Percentiles rank a stretch among this genome's conserved stretches.
Conservation (phyloP, 2,329 filamentous ascomycete species). For the Colletotrichum melonis region DNA sequence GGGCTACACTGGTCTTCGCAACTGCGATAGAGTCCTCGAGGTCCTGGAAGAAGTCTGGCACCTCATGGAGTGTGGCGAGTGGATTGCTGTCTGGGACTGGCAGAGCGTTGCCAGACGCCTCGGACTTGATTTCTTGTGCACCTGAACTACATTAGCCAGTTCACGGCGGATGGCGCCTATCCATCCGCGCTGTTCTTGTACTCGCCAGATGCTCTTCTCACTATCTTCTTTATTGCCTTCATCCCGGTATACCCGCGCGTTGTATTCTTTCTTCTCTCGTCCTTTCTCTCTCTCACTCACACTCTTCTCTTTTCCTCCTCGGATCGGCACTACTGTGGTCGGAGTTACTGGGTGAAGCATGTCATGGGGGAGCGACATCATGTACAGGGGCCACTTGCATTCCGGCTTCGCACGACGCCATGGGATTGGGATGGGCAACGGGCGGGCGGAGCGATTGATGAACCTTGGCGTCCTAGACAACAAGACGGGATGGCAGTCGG, state of each 20-base stretch:
- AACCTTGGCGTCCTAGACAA: background rate
- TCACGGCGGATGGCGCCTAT: background rate
- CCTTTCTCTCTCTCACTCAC: background rate
- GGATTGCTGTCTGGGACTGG: slow-evolving; percentile 73
- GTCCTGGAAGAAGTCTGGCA: slow-evolving; percentile 70
- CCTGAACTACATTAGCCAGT: slow-evolving; percentile 41
- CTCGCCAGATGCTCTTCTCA: background rate
- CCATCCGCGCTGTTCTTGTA: background rate
- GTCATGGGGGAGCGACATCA: slow-evolving; percentile 15
- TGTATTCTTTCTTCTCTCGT: slow-evolving; percentile 13
- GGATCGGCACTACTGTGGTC: background rate
- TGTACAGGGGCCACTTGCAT: slow-evolving; percentile 15
- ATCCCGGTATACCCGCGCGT: slow-evolving; percentile 28
- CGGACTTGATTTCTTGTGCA: slow-evolving; percentile 67
- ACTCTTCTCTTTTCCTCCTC: background rate
- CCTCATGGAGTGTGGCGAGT: slow-evolving; percentile 68
- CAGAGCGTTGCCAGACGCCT: slow-evolving; percentile 65
- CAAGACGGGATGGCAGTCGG: background rate
- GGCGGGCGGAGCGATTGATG: background rate
- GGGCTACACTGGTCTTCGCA: slow-evolving; percentile 70
- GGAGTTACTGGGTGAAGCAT: slow-evolving; percentile 25
- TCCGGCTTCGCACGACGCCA: background rate
- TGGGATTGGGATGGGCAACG: background rate
- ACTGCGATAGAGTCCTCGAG: slow-evolving; percentile 64
- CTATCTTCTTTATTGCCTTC: background rate